Conservation (phyloP, 306 rosid species). For the Spatholobus suberectus region DNA sequence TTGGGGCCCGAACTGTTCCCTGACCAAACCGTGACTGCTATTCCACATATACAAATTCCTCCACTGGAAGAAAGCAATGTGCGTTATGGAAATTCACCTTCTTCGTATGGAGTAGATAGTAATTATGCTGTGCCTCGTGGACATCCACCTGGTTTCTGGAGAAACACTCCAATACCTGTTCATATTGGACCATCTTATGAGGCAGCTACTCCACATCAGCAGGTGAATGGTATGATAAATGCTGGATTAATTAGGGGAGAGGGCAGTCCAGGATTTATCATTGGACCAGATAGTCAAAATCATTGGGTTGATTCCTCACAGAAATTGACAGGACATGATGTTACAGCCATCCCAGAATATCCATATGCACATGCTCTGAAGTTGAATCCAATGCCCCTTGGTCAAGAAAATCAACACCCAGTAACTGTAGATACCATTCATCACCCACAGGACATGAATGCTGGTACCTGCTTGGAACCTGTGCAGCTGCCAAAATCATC, state of each 20-base stretch:
- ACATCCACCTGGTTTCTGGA: slow-evolving; percentile 69
- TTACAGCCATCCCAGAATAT: slow-evolving; percentile 59
- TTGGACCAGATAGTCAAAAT: slow-evolving; percentile 68
- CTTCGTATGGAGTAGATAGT: slow-evolving; percentile 72
- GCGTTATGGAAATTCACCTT: slow-evolving; percentile 67
- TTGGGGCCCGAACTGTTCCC: slow-evolving; percentile 68
- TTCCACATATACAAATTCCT: slow-evolving; percentile 60
- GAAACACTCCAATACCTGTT: slow-evolving; percentile 61
- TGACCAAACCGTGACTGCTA: slow-evolving; percentile 68
- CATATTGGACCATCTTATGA: slow-evolving; percentile 71
- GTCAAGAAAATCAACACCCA: slow-evolving; percentile 61
- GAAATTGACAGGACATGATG: slow-evolving; percentile 65
- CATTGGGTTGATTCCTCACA: slow-evolving; percentile 75
- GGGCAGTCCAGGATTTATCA: slow-evolving; percentile 68
- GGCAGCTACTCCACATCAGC: slow-evolving; percentile 56
- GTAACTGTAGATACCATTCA: slow-evolving; percentile 48
- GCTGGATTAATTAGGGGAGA: slow-evolving; percentile 65
- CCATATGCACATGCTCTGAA: slow-evolving; percentile 58
- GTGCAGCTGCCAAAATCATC: slow-evolving; percentile 53
- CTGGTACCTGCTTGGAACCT: slow-evolving; percentile 44
- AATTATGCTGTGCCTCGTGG: slow-evolving; percentile 62
- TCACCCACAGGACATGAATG: slow-evolving; percentile 43
- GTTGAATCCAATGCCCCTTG: slow-evolving; percentile 47
- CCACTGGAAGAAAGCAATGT: slow-evolving; percentile 67
- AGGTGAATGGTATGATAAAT: slow-evolving; percentile 67